Evolutionary conservation across 306 rosid genomes (phyloP).

Genomic region (Erythrophleum fordii): DNA sequence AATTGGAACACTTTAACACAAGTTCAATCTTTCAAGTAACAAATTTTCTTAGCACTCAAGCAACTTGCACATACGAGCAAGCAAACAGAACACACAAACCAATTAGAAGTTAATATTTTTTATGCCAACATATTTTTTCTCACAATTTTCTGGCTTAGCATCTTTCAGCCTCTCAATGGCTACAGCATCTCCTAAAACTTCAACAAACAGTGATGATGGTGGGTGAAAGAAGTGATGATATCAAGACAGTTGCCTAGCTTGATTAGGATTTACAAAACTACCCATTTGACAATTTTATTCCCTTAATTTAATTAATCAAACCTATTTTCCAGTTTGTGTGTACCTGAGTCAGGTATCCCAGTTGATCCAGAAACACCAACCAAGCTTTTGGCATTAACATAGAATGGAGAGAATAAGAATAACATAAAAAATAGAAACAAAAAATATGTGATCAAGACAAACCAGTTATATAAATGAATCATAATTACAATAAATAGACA

Average conservation of each 20-base stretch:
- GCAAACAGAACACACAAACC: background rate
- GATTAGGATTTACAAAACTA: background rate
- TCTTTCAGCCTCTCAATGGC: background rate
- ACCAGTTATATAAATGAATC: background rate
- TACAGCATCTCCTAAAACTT: background rate
- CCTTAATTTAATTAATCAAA: conserved; percentile 1
- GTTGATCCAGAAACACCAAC: conserved; percentile 12
- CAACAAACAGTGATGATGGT: background rate
- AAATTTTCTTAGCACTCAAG: background rate
- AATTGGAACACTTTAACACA: background rate
- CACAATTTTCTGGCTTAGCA: background rate
- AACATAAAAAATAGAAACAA: background rate
- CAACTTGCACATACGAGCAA: background rate
- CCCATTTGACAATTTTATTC: background rate
- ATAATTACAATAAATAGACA: background rate
- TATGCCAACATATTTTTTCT: background rate
- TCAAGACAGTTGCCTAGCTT: background rate
- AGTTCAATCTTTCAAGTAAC: conserved; percentile 9
- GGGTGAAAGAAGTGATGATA: background rate
- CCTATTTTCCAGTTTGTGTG: background rate
- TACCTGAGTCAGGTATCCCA: background rate
- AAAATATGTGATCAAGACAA: background rate
- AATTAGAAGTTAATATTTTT: background rate
- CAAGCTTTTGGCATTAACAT: background rate
- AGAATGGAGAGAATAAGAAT: background rate